Evolutionary conservation across 306 rosid genomes (phyloP).

Genomic region (Urtica urens): DNA sequence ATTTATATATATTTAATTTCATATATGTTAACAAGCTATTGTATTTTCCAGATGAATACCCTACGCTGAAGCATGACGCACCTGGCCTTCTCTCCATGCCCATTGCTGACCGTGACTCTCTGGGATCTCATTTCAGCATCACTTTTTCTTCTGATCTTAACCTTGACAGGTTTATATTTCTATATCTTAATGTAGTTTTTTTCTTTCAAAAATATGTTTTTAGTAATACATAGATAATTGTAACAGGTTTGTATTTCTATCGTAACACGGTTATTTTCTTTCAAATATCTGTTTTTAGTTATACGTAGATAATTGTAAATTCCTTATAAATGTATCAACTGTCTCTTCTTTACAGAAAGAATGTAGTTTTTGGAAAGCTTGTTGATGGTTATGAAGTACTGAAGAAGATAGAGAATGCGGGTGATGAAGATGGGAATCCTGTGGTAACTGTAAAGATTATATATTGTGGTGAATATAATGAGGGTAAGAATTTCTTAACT

Average conservation of each 20-base stretch:
- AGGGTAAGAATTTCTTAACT: conserved; percentile 34
- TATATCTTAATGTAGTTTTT: neutral
- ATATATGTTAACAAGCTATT: neutral
- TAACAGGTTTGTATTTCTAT: conserved; percentile 53
- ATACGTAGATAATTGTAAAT: neutral
- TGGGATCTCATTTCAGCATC: conserved; percentile 79
- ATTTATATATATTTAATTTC: no score
- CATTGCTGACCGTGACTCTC: conserved; percentile 55
- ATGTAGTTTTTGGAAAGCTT: conserved; percentile 85
- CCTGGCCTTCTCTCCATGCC: conserved; percentile 79
- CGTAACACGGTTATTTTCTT: neutral
- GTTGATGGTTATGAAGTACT: conserved; percentile 56
- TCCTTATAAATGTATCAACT: neutral
- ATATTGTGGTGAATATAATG: conserved; percentile 71
- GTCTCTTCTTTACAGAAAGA: conserved; percentile 46
- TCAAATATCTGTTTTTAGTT: neutral
- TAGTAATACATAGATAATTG: conserved; percentile 19
- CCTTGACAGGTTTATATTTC: conserved; percentile 65
- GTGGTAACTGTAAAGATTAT: conserved; percentile 84
- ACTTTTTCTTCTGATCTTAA: conserved; percentile 67
- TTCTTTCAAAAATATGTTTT: neutral
- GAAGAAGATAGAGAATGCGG: conserved; percentile 67
- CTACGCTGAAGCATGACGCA: conserved; percentile 69
- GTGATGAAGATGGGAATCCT: conserved; percentile 70
- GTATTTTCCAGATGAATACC: conserved; percentile 57